phyloP scores from a whole-genome alignment of 1,139 yeast species.

The Blastobotrys ciferrii region DNA sequence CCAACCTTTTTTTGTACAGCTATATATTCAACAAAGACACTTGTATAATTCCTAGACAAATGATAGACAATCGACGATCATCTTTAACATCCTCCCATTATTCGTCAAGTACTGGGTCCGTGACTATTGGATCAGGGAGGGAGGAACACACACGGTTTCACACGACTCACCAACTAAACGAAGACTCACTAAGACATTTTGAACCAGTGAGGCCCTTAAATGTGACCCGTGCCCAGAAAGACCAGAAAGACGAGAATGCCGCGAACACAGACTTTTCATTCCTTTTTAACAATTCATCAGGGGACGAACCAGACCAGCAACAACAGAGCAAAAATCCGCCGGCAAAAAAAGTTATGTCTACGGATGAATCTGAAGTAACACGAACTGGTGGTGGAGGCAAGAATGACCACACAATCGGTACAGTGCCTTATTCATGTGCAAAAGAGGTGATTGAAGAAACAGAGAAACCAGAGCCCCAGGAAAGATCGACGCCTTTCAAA shows the following conservation, averaged over 20 bases:
- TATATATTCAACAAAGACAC: background rate
- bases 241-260: background rate
- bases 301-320: background rate
- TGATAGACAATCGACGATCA: no score
- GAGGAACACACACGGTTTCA: background rate
- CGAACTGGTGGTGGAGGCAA: no score
- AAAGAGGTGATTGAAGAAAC: background rate
- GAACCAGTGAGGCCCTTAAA: background rate
- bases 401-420: no score
- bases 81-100: background rate
- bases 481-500: background rate
- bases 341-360: background rate
- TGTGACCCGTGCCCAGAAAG: background rate
- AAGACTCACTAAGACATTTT: background rate
- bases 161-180: background rate
- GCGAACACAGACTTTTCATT: background rate
- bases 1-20: no score
- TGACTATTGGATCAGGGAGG: background rate
- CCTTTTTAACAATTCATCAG: background rate
- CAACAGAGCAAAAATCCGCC: background rate
- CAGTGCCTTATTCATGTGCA: constrained; percentile 1
- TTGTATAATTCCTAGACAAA: no score
- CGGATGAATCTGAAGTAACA: no score
- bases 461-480: background rate
- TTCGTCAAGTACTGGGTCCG: background rate